phyloP scores from a whole-genome alignment of 2,329 filamentous ascomycete genomes.

The Thielaviopsis punctulata region DNA sequence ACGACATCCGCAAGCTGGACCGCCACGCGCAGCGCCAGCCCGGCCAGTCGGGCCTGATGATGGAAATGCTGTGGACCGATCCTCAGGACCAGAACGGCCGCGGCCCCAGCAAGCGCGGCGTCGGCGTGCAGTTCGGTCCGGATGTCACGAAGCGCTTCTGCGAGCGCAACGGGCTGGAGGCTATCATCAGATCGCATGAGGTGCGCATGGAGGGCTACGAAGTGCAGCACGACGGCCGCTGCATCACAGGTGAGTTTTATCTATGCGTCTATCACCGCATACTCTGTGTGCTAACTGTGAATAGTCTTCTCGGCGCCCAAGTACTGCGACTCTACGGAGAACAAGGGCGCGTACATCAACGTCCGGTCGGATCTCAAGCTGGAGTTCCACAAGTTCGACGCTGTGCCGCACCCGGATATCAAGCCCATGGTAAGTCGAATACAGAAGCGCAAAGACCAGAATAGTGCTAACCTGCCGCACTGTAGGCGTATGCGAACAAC shows the following conservation, averaged over 20 bases:
- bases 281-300: not conserved
- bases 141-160: conserved; percentile 95
- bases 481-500: conserved; percentile 65
- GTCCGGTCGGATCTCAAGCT: conserved; percentile 84
- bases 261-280: not conserved
- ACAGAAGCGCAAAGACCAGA: too few species aligned
- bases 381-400: conserved; percentile 83
- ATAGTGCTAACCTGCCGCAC: not conserved
- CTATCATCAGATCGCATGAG: conserved; percentile 92
- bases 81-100: conserved; percentile 73
- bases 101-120: conserved; percentile 88
- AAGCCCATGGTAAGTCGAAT: conserved; percentile 58
- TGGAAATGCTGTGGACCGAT: conserved; percentile 99
- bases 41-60: conserved; percentile 89
- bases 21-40: conserved; percentile 82
- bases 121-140: conserved; percentile 90
- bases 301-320: conserved; percentile 88
- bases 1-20: conserved; percentile 87
- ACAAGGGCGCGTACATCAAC: conserved; percentile 97
- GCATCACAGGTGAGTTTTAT: conserved; percentile 59
- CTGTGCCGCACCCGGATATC: conserved; percentile 88
- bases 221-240: conserved; percentile 86
- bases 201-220: conserved; percentile 99
- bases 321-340: conserved; percentile 96
- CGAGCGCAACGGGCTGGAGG: conserved; percentile 84